Evolutionary conservation across 2,329 filamentous ascomycete species (phyloP), one percentile per base, ranked within the genome.

Genomic region (Microascus cirrosus): DNA sequence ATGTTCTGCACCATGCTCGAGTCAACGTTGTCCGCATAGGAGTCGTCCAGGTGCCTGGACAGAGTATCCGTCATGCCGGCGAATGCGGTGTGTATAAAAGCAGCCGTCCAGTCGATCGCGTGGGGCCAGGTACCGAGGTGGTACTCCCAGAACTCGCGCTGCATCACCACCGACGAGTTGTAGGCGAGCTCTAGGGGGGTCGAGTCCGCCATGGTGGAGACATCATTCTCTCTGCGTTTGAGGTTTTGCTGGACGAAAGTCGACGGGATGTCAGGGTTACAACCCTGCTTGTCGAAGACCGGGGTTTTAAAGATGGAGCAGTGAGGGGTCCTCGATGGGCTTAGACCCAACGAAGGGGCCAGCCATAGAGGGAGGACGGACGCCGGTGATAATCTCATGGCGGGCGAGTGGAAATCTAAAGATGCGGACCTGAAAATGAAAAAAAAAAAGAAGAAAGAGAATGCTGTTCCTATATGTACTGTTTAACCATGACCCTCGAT

Each of bases 81-180:
- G 39, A 96, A 73, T 59, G 93, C 84, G 0, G 92, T 96, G 51
- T 85, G 85, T 64, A 90, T 76, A 10, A 96, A 90, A 3, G 93
- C 92, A 20, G 85, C 86, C 0, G 93, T 97, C 93, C 93, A 97
- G 73, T 96, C 93, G 65, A 95, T 96, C 35, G 89, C 82, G 1
- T 79, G 78, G 0, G 91, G 90, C 90, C 92, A 97, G 28, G 84
- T 90, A 12, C 89, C 91, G 39, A 87, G 74, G 78, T 88, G 88
- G 4, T 86, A 73, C 53, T 84, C 79, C 68, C 94, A 96, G 72
- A 90, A 96, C 28, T 79, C 75, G 56, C 82, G 77, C 69, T 96
- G 91, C 78, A 96, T 83, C 6, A 86, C 83, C 53, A 83, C 77
- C 61, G 96, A 77, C 6, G 89, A 87, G 54, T 79, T 70, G 53